Evolutionary conservation across 257 asterid species (phyloP).

Genomic region (Lycium ferocissimum): DNA sequence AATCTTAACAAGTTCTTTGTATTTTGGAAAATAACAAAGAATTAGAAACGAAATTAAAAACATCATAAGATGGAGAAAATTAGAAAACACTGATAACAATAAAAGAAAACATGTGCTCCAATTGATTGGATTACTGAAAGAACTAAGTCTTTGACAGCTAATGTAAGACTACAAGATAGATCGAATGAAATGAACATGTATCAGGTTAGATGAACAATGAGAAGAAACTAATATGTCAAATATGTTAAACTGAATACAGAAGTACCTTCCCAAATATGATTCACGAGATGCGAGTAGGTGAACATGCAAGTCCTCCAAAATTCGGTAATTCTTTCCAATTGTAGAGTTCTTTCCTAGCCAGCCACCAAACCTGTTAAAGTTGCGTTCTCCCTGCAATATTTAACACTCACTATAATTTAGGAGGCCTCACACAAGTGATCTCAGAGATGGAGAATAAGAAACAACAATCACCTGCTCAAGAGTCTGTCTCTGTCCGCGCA

Average conservation of each 20-base stretch:
- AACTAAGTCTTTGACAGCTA: not conserved
- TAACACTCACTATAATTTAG: conserved; percentile 19
- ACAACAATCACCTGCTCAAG: conserved; percentile 77
- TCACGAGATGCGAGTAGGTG: conserved; percentile 92
- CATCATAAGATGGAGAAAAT: not conserved
- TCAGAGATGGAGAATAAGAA: conserved; percentile 25
- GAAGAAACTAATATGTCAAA: conserved; percentile 1
- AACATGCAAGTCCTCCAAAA: conserved; percentile 89
- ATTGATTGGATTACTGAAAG: not conserved
- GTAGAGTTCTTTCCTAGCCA: conserved; percentile 99
- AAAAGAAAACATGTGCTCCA: not conserved
- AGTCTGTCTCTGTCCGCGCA: conserved; percentile 87
- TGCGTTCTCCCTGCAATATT: conserved; percentile 84
- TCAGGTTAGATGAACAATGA: conserved; percentile 13
- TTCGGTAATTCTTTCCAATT: conserved; percentile 79
- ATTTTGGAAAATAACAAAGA: not conserved
- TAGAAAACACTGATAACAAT: not conserved
- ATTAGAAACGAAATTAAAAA: not conserved
- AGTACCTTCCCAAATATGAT: conserved; percentile 83
- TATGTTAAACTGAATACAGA: not conserved
- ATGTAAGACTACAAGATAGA: not conserved
- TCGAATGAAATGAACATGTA: not conserved
- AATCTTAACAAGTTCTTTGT: not conserved
- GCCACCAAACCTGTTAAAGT: conserved; percentile 95
- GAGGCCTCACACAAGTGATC: not conserved